Base-by-base conservation (phyloP, 768 basidiomycete species). In the Naganishia onofrii region DNA sequence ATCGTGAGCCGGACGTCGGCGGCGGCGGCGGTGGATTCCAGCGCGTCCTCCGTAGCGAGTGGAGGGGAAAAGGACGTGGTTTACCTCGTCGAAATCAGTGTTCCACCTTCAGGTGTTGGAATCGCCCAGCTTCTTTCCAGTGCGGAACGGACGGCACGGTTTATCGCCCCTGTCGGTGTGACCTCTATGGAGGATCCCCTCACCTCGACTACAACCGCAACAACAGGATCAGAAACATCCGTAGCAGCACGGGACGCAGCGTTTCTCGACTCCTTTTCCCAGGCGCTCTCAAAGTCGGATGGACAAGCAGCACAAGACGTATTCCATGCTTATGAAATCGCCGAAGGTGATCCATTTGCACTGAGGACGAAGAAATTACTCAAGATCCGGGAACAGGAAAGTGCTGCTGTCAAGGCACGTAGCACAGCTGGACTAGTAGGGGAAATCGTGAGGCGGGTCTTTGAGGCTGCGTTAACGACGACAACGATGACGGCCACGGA, bases 71-170 rank as follows among this genome's bases (percentile, higher is more conserved):
- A 64, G 19, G 64, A 53, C 15, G 63, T 63, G 21, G 53, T 73
- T 23, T 38, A 56, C 23, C 34, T 67, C 15, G 52, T 73, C 1
- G 72, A 73, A 12, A 51, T 70, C 8, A 29, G 13, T 17, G 46
- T 70, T 15, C 72, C 72, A 1, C 31, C 69, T 15, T 34, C 29
- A 10, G 72, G 72, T 0, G 66, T 73, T 19, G 72, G 72, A 6
- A 73, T 73, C 58, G 72, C 72, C 8, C 65, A 68, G 17, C 36
- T 73, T n/a, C 69, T 73, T 9, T 69, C 54, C 4, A 51, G 54
- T 9, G 72, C 69, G 2, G 51, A 29, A 28, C n/a, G 60, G 32
- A 73, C 72, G 0, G 55, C 48, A 7, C 28, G 51, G 48, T 68
- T 53, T 36, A 48, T 72, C 32, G 17, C 26, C 0, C 51, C 68